Percentiles rank a stretch among this genome's conserved stretches.
phyloP scores from a whole-genome alignment of 305 asterid species.

The Salvia sclarea region DNA sequence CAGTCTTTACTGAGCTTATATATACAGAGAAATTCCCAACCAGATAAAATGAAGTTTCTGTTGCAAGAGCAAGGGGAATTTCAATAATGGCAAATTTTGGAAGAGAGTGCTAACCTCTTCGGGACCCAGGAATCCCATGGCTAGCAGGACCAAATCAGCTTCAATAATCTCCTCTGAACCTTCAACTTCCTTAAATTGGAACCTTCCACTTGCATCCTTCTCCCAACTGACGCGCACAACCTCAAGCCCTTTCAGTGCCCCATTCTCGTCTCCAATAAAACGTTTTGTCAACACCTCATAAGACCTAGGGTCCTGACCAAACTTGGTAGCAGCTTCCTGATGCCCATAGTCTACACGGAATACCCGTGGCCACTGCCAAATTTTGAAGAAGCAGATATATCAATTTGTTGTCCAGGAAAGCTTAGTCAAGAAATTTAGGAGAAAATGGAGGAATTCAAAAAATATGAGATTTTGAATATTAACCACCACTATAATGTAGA shows the following conservation, averaged over 20 bases:
- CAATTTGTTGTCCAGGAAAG: neutral
- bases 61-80: neutral
- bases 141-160: constrained; percentile 83
- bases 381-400: constrained; percentile 8
- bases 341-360: constrained; percentile 98
- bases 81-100: neutral
- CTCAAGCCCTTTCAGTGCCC: constrained; percentile 83
- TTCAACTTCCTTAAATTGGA: constrained; percentile 88
- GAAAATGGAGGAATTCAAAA: neutral
- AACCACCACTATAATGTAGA: neutral
- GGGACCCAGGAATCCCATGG: constrained; percentile 99
- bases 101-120: constrained; percentile 69
- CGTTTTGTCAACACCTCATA: constrained; percentile 92
- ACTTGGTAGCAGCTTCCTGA: constrained; percentile 90
- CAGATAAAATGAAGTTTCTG: no score
- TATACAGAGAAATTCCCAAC: no score
- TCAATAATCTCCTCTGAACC: constrained; percentile 91
- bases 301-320: constrained; percentile 92
- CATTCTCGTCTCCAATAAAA: constrained; percentile 81
- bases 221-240: constrained; percentile 82
- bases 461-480: neutral
- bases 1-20: neutral
- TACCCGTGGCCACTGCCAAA: constrained; percentile 88
- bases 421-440: neutral
- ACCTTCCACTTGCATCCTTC: constrained; percentile 84